Conservation (phyloP, 345 rosid genomes). For the Zanthoxylum bungeanum region DNA sequence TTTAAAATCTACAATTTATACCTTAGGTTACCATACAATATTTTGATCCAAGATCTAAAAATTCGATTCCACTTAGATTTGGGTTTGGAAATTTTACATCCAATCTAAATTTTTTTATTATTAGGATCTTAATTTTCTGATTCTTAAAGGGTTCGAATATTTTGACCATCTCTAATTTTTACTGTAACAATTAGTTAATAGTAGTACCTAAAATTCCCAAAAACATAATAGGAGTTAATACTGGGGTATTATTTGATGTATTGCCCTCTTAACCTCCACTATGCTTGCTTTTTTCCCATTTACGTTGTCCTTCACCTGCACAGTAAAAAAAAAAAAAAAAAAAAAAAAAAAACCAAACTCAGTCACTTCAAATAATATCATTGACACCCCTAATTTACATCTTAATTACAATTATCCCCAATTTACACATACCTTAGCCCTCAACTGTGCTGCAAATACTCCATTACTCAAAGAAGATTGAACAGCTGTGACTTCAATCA, state of each 20-base stretch:
- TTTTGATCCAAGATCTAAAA: too few relatives aligned
- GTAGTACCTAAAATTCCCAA: not conserved
- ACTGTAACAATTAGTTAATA: not conserved
- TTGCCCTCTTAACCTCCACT: conserved; percentile 80
- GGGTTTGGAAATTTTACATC: too few relatives aligned
- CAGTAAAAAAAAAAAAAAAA: not conserved
- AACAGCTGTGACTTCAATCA: conserved; percentile 70
- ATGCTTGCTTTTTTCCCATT: conserved; percentile 75
- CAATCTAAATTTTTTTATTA: too few relatives aligned
- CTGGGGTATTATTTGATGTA: conserved; percentile 59
- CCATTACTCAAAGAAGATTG: conserved; percentile 57
- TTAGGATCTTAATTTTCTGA: too few relatives aligned
- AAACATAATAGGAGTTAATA: not conserved
- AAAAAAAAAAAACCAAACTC: not conserved
- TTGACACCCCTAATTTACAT: too few relatives aligned
- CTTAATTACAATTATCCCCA: not conserved
- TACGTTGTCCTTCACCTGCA: conserved; percentile 64
- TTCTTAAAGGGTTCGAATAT: too few relatives aligned
- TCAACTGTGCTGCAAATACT: conserved; percentile 64
- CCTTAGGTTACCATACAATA: too few relatives aligned
- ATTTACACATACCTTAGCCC: conserved; percentile 61
- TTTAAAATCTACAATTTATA: too few relatives aligned
- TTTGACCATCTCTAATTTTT: not conserved
- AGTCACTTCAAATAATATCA: not conserved
- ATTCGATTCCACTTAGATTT: too few relatives aligned